Evolutionary conservation across 345 rosid genomes (phyloP), one percentile per base, ranked within the genome.

Genomic region (Nephelium lappaceum): DNA sequence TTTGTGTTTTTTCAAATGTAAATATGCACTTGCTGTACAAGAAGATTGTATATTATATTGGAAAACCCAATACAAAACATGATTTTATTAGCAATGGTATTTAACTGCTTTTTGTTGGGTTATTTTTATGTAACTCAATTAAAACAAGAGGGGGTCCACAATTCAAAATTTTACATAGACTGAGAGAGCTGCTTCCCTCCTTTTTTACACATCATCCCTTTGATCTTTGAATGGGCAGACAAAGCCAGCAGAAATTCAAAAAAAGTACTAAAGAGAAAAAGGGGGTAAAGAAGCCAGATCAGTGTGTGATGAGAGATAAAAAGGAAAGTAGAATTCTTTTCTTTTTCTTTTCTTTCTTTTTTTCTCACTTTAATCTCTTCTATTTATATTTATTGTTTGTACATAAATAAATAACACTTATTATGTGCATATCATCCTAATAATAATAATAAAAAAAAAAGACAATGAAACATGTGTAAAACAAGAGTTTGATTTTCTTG

Each of bases 221-320:
- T 60, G 64, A 60, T 60, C 84, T 81, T 84, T 84, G 86, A 88
- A 86, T 84, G 84, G 81, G 78, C 85, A 82, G 84, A 81, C 83
- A 85, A 74, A 65, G 78, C 82, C 86, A 81, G 85, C 89, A 82
- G 84, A 84, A 86, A 86, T 89, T 89, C 91, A 84, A 89, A 83
- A 73, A 84, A 82, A 79, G 83, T 64, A 67, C 62, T 83, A 86
- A 88, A 86, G 84, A 66, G 69, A 72, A 86, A 79, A 86, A 74
- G 47, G 78, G 2, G 24, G 68, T 75, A 77, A 77, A 70, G 77
- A 77, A 82, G 78, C 41, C 75, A 25, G 74, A 45, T 45, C 51
- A 62, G 74, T 72, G 53, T 71, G 78, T 70, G 84, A 83, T 79
- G 83, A 76, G 79, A 73, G 79, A 80, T 68, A 42, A 69, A 58